Evolutionary conservation across 2,329 filamentous ascomycete species (phyloP).

Genomic region (Penicillium glabrum): DNA sequence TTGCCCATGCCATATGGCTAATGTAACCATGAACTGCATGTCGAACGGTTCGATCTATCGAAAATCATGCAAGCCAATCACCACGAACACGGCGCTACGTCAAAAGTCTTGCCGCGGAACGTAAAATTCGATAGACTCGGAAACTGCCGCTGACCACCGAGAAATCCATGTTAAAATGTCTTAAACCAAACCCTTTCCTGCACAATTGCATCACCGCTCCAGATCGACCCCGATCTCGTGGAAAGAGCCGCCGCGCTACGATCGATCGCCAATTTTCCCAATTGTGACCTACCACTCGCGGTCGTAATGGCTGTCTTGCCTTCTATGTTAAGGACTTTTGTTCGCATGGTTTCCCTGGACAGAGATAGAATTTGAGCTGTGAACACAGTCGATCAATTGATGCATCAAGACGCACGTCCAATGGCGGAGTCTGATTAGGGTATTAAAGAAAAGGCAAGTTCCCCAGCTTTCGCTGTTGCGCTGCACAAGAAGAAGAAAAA

Average conservation of each 20-base stretch:
- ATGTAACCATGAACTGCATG: neutral
- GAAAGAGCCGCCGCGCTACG: constrained; percentile 8
- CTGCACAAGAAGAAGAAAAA: neutral
- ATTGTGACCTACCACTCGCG: constrained; percentile 17
- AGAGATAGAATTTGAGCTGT: neutral
- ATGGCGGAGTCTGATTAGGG: neutral
- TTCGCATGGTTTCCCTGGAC: constrained; percentile 2
- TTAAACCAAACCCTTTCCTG: constrained; percentile 8
- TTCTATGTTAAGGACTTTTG: neutral
- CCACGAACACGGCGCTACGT: neutral
- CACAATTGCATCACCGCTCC: constrained; percentile 19
- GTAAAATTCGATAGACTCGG: constrained; percentile 18
- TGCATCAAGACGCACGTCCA: constrained; percentile 13
- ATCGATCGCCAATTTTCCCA: constrained; percentile 16
- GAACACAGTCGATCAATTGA: constrained; percentile 17
- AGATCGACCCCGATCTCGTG: constrained; percentile 16
- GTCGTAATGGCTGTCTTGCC: neutral
- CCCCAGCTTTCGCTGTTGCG: neutral
- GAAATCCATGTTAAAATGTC: constrained; percentile 7
- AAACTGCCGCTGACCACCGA: constrained; percentile 7
- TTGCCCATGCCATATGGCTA: neutral
- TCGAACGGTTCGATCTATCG: constrained; percentile 10
- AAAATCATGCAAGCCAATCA: constrained; percentile 11
- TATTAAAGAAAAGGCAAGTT: constrained; percentile 15
- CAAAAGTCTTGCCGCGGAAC: constrained; percentile 5